Percentiles rank a stretch among this genome's conserved stretches.
Evolutionary conservation across 441 rosid species (phyloP).

Genomic region (Adansonia gregorii): DNA sequence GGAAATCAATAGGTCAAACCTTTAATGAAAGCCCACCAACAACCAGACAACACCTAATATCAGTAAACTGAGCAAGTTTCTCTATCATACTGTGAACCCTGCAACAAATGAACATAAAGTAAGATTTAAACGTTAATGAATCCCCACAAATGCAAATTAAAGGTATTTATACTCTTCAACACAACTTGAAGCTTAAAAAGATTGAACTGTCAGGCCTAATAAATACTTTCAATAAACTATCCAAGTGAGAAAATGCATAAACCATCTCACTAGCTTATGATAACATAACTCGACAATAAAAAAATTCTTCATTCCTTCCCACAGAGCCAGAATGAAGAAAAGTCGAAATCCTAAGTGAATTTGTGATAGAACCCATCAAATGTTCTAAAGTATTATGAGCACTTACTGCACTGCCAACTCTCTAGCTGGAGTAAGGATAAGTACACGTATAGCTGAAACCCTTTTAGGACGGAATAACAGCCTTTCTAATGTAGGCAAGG

Average conservation of each 20-base stretch:
- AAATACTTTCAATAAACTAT: conserved; percentile 11
- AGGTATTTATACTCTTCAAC: neutral
- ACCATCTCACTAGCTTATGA: conserved; percentile 5
- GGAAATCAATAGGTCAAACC: conserved; percentile 48
- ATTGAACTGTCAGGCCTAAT: neutral
- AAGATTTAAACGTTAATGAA: neutral
- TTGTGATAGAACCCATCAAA: conserved; percentile 7
- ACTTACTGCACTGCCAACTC: conserved; percentile 95
- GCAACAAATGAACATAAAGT: conserved; percentile 28
- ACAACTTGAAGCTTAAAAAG: conserved; percentile 2
- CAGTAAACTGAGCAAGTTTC: conserved; percentile 85
- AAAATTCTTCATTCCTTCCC: neutral
- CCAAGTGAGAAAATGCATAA: neutral
- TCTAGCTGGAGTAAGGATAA: conserved; percentile 90
- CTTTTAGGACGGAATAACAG: conserved; percentile 83
- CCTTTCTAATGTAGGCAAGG: conserved; percentile 91
- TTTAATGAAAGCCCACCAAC: conserved; percentile 91
- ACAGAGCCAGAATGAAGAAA: neutral
- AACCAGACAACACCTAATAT: conserved; percentile 84
- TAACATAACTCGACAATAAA: neutral
- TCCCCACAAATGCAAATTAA: conserved; percentile 5
- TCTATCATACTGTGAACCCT: conserved; percentile 97
- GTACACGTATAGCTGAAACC: conserved; percentile 76
- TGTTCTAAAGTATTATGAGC: neutral
- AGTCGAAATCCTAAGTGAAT: neutral